Conservation (phyloP, 73 alveolate species). For the Stentor coeruleus region DNA sequence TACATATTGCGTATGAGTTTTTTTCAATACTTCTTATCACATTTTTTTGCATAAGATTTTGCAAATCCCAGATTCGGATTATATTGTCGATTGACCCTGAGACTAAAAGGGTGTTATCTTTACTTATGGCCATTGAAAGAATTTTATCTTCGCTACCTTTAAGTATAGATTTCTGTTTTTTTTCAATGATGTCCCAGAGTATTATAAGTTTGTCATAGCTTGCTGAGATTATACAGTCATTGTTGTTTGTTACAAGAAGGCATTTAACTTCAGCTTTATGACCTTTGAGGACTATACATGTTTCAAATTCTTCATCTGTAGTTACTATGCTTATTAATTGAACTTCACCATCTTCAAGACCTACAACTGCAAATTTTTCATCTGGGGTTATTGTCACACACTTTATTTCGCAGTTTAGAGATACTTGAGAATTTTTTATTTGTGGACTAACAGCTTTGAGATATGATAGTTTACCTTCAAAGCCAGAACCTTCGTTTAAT, state of each 20-base stretch:
- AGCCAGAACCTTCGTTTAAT: slow-evolving; percentile 82
- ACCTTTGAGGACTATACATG: slow-evolving; percentile 63
- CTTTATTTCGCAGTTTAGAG: slow-evolving; percentile 90
- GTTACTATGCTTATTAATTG: neutral
- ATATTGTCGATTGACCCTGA: neutral
- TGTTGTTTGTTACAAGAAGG: too few relatives aligned
- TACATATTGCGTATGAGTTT: neutral
- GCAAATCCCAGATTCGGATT: neutral
- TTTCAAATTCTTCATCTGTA: slow-evolving; percentile 34
- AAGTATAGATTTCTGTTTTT: slow-evolving; percentile 70
- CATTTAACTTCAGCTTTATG: too few relatives aligned
- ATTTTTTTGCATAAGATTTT: neutral
- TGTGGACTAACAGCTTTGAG: slow-evolving; percentile 80
- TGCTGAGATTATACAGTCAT: slow-evolving; percentile 60
- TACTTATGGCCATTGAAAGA: neutral
- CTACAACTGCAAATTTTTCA: slow-evolving; percentile 87
- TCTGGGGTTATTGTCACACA: slow-evolving; percentile 79
- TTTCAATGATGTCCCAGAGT: slow-evolving; percentile 55
- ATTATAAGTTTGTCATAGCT: slow-evolving; percentile 62
- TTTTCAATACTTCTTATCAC: neutral
- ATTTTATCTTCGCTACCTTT: slow-evolving; percentile 21
- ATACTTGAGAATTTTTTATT: slow-evolving; percentile 80
- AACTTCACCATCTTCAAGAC: slow-evolving; percentile 86
- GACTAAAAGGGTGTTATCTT: neutral
- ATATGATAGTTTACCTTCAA: slow-evolving; percentile 75